phyloP scores from a whole-genome alignment of 225 moss, liverwort and hornwort genomes.

The Physcomitrium patens region DNA sequence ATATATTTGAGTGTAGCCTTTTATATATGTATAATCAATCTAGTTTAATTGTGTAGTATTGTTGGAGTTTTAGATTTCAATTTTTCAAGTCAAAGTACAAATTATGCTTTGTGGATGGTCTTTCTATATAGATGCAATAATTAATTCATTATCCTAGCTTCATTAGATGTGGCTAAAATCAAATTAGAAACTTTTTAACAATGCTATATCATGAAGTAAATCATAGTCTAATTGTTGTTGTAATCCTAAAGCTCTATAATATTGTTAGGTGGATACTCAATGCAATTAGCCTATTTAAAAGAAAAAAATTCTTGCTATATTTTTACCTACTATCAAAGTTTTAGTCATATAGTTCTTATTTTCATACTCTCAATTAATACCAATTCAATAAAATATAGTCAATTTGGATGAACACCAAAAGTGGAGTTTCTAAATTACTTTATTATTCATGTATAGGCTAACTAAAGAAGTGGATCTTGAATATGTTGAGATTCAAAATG shows the following conservation, averaged over 20 bases:
- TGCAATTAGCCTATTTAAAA: constrained; percentile 14
- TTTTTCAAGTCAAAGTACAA: constrained; percentile 88
- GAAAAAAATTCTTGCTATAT: background rate
- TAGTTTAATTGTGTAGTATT: background rate
- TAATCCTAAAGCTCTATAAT: background rate
- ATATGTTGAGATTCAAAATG: constrained; percentile 89
- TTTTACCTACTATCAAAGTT: background rate
- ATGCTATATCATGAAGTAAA: background rate
- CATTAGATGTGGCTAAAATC: constrained; percentile 54
- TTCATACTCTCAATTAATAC: background rate
- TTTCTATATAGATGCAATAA: constrained; percentile 71
- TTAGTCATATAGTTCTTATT: constrained; percentile 1
- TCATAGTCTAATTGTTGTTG: background rate
- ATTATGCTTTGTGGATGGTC: constrained; percentile 81
- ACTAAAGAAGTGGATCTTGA: constrained; percentile 81
- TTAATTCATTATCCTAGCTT: constrained; percentile 95
- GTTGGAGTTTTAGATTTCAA: constrained; percentile 59
- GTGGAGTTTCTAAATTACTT: constrained; percentile 18
- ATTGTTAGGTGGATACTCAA: background rate
- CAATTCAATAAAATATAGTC: background rate
- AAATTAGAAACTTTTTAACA: background rate
- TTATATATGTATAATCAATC: background rate
- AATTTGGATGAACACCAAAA: constrained; percentile 1
- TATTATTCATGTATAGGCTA: constrained; percentile 36
- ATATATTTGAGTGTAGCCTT: background rate